These are phyloP conservation scores for Beverwykella pulmonaria DNA, from an alignment of 495 filamentous ascomycete genomes.

Conservation along the genomic window DNA sequence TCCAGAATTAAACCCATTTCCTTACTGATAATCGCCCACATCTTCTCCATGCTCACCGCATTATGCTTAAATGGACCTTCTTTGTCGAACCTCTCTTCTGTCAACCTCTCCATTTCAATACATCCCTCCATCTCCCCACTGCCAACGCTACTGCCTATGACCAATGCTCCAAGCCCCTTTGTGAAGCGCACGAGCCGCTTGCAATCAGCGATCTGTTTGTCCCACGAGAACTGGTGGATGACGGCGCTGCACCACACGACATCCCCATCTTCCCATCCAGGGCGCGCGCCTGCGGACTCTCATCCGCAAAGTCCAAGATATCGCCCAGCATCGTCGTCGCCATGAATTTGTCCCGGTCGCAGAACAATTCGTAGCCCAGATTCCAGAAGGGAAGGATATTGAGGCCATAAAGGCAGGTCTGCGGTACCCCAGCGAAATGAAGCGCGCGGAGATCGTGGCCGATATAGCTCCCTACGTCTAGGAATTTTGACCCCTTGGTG, in stretches of 20 bases:
- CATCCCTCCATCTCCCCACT: neutral
- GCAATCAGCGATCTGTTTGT: neutral
- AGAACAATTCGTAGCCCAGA: neutral
- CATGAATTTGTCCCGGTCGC: neutral
- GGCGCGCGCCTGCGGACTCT: neutral
- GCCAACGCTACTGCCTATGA: too few relatives aligned
- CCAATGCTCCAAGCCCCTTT: too few relatives aligned
- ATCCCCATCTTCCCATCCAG: neutral
- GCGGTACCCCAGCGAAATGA: neutral
- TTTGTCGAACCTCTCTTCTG: neutral
- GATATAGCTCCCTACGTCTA: neutral
- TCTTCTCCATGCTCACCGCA: neutral
- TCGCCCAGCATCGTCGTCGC: neutral
- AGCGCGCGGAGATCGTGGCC: slow-evolving; percentile 3
- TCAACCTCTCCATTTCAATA: neutral
- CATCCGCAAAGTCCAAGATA: too few relatives aligned
- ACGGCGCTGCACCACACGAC: neutral
- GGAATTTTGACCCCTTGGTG: neutral
- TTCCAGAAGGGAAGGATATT: neutral
- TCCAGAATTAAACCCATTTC: neutral
- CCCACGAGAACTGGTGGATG: neutral
- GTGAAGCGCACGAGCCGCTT: neutral
- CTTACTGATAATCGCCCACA: neutral
- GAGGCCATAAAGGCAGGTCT: neutral
- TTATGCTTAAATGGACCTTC: neutral